Evolutionary conservation across 495 filamentous ascomycete genomes (phyloP), one percentile per base, ranked within the genome.

Genomic region (Lichina pygmaea): DNA sequence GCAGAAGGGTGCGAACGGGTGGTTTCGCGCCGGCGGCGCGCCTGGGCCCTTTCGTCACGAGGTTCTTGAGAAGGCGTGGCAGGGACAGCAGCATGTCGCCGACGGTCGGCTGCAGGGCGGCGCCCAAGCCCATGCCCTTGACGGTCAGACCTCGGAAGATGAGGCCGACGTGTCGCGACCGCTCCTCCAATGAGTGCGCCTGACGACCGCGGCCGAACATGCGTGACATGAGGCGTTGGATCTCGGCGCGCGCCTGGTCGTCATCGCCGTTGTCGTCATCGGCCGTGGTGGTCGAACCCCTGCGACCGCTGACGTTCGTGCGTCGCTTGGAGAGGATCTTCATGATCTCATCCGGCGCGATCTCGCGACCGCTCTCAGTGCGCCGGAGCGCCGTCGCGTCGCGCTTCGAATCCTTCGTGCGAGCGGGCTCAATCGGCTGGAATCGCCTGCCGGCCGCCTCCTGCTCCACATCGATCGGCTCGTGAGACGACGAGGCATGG

Each of bases 61-160:
- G 2, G 12, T 17, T 53, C 46, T 56, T 53, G 6, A 60, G 7
- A 17, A 56, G 50, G 5, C 57, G 49, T n/a, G 74, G 68, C 7
- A 76, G 44, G 3, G 58, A 71, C 12, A 80, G 52, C 49, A 78
- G 71, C 8, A 78, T 55, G 49, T 79, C 77, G 12, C 71, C 68
- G 42, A 75, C 67, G 0, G 68, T 72, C 7, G 73, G 72, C 48
- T 81, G 75, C 13, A 81, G 56, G 0, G 68, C 68, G 33, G 78
- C 74, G 11, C 77, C 78, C 7, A 79, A 55, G 3, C 77, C 75
- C 50, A 70, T 62, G 0, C 78, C 78, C 51, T 72, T 73, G 30
- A 82, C 76, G 0, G 70, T 77, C 10, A 78, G 49, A 46, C 58
- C 49, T 43, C 59, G 57, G 49, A 56, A 60, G 31, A 59, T 48